Percentiles rank a stretch among this genome's conserved stretches.
Evolutionary conservation across 768 basidiomycete genomes (phyloP).

Genomic region (Leccinum ochraceum): DNA sequence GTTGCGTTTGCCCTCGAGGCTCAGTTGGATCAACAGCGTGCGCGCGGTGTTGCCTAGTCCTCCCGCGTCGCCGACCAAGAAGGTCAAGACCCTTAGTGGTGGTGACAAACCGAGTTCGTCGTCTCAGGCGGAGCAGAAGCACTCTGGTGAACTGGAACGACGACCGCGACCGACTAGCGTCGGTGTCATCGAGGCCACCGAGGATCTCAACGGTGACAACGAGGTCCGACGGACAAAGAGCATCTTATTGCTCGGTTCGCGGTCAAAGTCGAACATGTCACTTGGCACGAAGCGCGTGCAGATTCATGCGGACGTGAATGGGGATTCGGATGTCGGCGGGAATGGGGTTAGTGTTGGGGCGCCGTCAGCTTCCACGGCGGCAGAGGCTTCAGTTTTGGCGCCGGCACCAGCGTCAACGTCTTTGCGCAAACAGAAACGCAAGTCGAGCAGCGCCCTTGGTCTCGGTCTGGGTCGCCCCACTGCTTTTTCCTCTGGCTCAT

Average conservation of each 20-base stretch:
- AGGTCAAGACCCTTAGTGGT: neutral
- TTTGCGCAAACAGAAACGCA: constrained; percentile 24
- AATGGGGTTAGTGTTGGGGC: neutral
- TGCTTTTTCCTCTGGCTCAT: neutral
- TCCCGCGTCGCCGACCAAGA: constrained; percentile 30
- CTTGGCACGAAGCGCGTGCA: constrained; percentile 30
- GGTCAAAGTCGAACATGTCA: constrained; percentile 25
- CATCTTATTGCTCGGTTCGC: constrained; percentile 32
- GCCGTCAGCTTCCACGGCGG: neutral
- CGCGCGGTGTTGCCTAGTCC: constrained; percentile 32
- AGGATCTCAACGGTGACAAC: constrained; percentile 7
- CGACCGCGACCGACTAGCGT: constrained; percentile 24
- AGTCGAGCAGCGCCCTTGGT: constrained; percentile 23
- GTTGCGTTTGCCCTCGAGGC: constrained; percentile 34
- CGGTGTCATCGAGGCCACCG: constrained; percentile 34
- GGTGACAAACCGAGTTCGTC: constrained; percentile 3
- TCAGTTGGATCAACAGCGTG: constrained; percentile 30
- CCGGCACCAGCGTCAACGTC: neutral
- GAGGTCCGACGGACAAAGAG: constrained; percentile 33
- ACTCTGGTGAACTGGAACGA: constrained; percentile 18
- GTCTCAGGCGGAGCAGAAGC: constrained; percentile 10
- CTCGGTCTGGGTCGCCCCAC: neutral
- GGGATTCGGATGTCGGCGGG: constrained; percentile 7
- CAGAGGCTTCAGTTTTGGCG: neutral
- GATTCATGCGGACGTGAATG: constrained; percentile 31